phyloP scores from a whole-genome alignment of 257 asterid species.

The Solanum virginianum region DNA sequence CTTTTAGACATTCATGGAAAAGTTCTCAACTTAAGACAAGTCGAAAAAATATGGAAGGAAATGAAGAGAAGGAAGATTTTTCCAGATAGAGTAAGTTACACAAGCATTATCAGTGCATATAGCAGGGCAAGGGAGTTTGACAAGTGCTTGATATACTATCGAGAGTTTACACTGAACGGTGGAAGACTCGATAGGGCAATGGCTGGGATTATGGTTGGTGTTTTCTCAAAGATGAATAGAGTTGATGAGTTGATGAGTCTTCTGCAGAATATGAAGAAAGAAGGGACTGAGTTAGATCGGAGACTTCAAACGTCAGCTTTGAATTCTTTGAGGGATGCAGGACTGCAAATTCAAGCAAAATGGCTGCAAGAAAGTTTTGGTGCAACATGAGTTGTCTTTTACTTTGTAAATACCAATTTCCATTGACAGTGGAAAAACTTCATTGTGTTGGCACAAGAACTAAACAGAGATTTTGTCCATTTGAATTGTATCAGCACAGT shows the following conservation, averaged over 20 bases:
- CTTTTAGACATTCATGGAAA: slow-evolving; percentile 66
- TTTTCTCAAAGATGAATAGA: slow-evolving; percentile 60
- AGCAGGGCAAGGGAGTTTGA: slow-evolving; percentile 48
- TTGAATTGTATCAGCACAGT: not conserved
- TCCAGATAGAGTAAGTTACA: slow-evolving; percentile 71
- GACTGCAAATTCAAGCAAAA: slow-evolving; percentile 39
- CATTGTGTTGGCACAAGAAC: not conserved
- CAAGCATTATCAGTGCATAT: slow-evolving; percentile 57
- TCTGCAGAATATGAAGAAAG: slow-evolving; percentile 53
- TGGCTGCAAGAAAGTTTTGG: slow-evolving; percentile 49
- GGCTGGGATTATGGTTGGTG: slow-evolving; percentile 85
- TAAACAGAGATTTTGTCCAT: not conserved
- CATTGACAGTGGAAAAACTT: not conserved
- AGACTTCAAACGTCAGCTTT: slow-evolving; percentile 68
- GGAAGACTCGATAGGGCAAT: slow-evolving; percentile 57
- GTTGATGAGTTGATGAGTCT: slow-evolving; percentile 66
- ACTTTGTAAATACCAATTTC: not conserved
- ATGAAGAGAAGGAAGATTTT: slow-evolving; percentile 51
- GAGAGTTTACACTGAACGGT: slow-evolving; percentile 54
- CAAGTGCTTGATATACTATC: slow-evolving; percentile 34
- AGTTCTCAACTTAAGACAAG: slow-evolving; percentile 32
- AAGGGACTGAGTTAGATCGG: slow-evolving; percentile 42
- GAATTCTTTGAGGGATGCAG: slow-evolving; percentile 69
- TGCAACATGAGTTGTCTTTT: not conserved
- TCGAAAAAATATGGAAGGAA: slow-evolving; percentile 81